Evolutionary conservation across 148 eudicot species (phyloP).

Genomic region (Vaccinium corymbosum): DNA sequence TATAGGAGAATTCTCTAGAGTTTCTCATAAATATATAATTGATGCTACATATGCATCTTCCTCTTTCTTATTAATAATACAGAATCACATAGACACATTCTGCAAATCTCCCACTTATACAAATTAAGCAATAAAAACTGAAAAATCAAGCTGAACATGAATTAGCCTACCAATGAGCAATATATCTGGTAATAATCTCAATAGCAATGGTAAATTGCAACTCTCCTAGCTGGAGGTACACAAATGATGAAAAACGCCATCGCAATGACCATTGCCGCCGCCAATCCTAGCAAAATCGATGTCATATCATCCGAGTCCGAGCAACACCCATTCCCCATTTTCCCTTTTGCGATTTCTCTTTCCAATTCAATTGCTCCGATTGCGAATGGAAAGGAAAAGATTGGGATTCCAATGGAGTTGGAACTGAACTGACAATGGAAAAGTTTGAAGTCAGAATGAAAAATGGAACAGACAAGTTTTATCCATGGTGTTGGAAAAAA

Average conservation of each 20-base stretch:
- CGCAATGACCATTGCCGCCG: constrained; percentile 21
- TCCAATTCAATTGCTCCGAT: background rate
- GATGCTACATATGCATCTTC: background rate
- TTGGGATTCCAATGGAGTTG: background rate
- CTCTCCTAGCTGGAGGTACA: constrained; percentile 21
- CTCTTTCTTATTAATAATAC: background rate
- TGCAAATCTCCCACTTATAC: background rate
- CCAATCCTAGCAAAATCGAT: constrained; percentile 17
- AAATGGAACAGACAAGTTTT: background rate
- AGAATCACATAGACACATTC: background rate
- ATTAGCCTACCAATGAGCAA: background rate
- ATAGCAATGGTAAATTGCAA: constrained; percentile 14
- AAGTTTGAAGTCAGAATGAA: background rate
- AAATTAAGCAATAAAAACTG: background rate
- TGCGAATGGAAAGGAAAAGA: background rate
- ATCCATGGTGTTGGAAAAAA: background rate
- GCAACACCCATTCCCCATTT: constrained; percentile 27
- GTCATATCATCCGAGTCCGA: constrained; percentile 4
- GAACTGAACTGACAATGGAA: constrained; percentile 6
- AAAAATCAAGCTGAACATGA: background rate
- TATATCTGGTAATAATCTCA: background rate
- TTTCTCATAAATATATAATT: too few relatives aligned
- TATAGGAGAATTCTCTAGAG: too few relatives aligned
- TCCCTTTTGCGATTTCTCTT: background rate
- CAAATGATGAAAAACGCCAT: constrained; percentile 25